These are phyloP conservation scores for Russula griseocarnosa DNA, from an alignment of 768 basidiomycete species.

Conservation along the genomic window DNA sequence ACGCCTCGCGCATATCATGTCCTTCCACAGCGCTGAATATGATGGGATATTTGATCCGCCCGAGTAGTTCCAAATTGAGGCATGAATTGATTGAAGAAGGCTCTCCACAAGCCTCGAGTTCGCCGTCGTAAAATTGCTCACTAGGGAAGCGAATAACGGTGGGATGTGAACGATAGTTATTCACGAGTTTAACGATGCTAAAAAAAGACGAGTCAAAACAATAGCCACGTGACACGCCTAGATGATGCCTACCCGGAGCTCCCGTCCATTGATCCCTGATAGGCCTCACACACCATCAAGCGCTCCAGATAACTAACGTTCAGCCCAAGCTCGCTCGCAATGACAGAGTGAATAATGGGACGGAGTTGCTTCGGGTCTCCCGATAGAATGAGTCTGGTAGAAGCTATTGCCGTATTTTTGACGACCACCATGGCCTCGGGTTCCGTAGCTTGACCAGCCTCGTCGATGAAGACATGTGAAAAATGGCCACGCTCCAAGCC, in stretches of 20 bases:
- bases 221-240: background rate
- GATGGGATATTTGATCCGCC: conserved; percentile 46
- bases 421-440: conserved; percentile 61
- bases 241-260: conserved; percentile 8
- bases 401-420: conserved; percentile 51
- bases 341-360: conserved; percentile 56
- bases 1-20: conserved; percentile 60
- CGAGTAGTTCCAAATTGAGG: conserved; percentile 34
- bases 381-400: conserved; percentile 57
- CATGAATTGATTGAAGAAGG: conserved; percentile 31
- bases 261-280: background rate
- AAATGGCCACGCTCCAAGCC: conserved; percentile 61
- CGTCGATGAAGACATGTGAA: conserved; percentile 65
- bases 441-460: conserved; percentile 70
- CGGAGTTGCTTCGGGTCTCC: conserved; percentile 73
- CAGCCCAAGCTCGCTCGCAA: conserved; percentile 55
- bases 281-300: conserved; percentile 30
- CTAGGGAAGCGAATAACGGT: conserved; percentile 61
- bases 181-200: conserved; percentile 59
- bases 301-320: conserved; percentile 61
- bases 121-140: conserved; percentile 52
- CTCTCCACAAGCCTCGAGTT: conserved; percentile 49
- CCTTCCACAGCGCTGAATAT: conserved; percentile 59
- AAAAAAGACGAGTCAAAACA: background rate
- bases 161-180: conserved; percentile 63